phyloP scores from a whole-genome alignment of 164 flowering plant species.

The Tetracentron sinense region DNA sequence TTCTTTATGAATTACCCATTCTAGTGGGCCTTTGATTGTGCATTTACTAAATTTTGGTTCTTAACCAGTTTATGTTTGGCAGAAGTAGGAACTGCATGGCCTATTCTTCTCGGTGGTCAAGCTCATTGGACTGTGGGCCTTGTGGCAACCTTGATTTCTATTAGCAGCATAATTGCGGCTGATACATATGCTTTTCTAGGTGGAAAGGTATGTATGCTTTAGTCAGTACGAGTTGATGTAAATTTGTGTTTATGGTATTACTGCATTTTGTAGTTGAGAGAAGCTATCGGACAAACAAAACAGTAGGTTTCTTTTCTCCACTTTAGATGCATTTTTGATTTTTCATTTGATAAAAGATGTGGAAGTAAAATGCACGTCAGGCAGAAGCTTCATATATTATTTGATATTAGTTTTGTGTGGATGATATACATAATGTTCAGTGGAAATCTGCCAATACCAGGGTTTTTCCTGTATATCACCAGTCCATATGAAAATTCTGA shows the following conservation, averaged over 20 bases:
- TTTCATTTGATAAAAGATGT: not conserved
- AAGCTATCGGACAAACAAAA: too few relatives aligned
- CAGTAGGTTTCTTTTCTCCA: not conserved
- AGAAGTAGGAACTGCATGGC: constrained; percentile 75
- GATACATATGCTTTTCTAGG: constrained; percentile 93
- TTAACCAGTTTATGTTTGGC: constrained; percentile 28
- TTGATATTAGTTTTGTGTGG: not conserved
- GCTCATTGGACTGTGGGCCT: constrained; percentile 98
- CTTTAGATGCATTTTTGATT: not conserved
- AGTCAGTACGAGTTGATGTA: not conserved
- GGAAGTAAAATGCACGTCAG: not conserved
- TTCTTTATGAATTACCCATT: not conserved
- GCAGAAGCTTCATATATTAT: not conserved
- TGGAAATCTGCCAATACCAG: too few relatives aligned
- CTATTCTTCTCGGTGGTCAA: constrained; percentile 85
- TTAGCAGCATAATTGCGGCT: constrained; percentile 91
- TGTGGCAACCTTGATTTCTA: constrained; percentile 79
- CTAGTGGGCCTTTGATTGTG: constrained; percentile 9
- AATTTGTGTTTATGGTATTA: not conserved
- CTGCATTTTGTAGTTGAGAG: not conserved
- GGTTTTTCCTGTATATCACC: too few relatives aligned
- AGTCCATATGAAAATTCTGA: too few relatives aligned
- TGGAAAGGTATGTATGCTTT: constrained; percentile 64
- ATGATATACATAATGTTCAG: too few relatives aligned
- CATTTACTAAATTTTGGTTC: constrained; percentile 13